Percentiles rank a stretch among this genome's conserved stretches.
phyloP scores from a whole-genome alignment of 2,329 filamentous ascomycete genomes.

The Achaetomium macrosporum region DNA sequence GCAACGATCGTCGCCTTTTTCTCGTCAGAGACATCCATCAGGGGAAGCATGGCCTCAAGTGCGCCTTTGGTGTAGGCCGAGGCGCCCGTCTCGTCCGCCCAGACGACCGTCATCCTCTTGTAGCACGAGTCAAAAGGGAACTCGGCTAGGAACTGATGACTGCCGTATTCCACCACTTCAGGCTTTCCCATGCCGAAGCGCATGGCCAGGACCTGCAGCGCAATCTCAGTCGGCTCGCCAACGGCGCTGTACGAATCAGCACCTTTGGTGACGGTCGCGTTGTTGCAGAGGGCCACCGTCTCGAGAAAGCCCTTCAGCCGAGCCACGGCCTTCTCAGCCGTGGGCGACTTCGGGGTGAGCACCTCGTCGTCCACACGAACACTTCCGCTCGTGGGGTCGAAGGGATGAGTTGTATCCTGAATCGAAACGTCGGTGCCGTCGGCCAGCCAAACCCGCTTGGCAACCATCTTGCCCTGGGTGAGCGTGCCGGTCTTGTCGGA shows the following conservation, averaged over 20 bases:
- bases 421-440: slow-evolving; percentile 85
- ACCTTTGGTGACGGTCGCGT: slow-evolving; percentile 44
- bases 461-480: not conserved
- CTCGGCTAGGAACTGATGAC: slow-evolving; percentile 55
- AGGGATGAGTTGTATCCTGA: slow-evolving; percentile 56
- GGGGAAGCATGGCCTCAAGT: slow-evolving; percentile 83
- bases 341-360: slow-evolving; percentile 24
- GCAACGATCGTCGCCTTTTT: slow-evolving; percentile 84
- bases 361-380: slow-evolving; percentile 28
- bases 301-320: slow-evolving; percentile 44
- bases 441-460: not conserved
- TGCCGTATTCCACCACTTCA: slow-evolving; percentile 32
- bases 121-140: slow-evolving; percentile 94
- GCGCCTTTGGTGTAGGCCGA: slow-evolving; percentile 95
- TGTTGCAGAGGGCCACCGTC: slow-evolving; percentile 58
- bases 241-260: slow-evolving; percentile 60
- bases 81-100: slow-evolving; percentile 59
- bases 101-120: slow-evolving; percentile 98
- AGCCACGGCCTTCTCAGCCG: slow-evolving; percentile 26
- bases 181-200: slow-evolving; percentile 53
- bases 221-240: slow-evolving; percentile 67
- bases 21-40: slow-evolving; percentile 81
- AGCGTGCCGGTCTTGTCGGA: slow-evolving; percentile 82
- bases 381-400: slow-evolving; percentile 54
- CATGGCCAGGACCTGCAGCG: slow-evolving; percentile 66